Percentiles rank a stretch among this genome's conserved stretches.
These are phyloP conservation scores for Hibiscus trionum DNA, from an alignment of 345 rosid species.

Conservation along the genomic window DNA sequence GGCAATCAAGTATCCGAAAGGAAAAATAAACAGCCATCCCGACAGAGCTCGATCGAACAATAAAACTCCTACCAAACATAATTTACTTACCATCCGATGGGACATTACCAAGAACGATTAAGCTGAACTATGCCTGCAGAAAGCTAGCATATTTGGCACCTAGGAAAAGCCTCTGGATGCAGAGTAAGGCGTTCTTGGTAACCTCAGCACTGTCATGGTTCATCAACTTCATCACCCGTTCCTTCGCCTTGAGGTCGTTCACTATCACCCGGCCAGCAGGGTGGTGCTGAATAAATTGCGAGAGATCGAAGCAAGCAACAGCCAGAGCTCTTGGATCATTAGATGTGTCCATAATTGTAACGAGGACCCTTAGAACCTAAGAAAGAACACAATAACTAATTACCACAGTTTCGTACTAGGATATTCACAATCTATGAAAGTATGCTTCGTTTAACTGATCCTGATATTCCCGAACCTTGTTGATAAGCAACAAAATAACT, in stretches of 20 bases:
- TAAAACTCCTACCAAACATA: not conserved
- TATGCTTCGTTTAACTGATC: not conserved
- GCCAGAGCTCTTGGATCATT: slow-evolving; percentile 80
- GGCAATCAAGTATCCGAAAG: too few species aligned
- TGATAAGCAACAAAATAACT: not conserved
- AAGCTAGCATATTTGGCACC: slow-evolving; percentile 96
- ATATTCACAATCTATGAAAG: not conserved
- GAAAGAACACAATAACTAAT: not conserved
- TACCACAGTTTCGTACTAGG: not conserved
- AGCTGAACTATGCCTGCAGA: slow-evolving; percentile 57
- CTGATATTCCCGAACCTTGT: not conserved
- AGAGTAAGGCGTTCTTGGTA: slow-evolving; percentile 70
- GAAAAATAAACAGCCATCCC: not conserved
- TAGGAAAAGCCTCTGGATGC: slow-evolving; percentile 82
- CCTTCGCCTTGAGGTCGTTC: slow-evolving; percentile 87
- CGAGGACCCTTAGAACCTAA: slow-evolving; percentile 87
- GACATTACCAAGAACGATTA: not conserved
- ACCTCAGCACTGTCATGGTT: slow-evolving; percentile 78
- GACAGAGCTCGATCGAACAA: not conserved
- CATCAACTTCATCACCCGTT: slow-evolving; percentile 78
- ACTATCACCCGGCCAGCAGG: slow-evolving; percentile 88
- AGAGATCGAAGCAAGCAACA: slow-evolving; percentile 88
- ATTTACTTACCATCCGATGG: not conserved
- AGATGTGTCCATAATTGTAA: slow-evolving; percentile 84
- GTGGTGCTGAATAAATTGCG: slow-evolving; percentile 89